phyloP scores from a whole-genome alignment of 225 moss, liverwort and hornwort genomes.

The Asterella californica region DNA sequence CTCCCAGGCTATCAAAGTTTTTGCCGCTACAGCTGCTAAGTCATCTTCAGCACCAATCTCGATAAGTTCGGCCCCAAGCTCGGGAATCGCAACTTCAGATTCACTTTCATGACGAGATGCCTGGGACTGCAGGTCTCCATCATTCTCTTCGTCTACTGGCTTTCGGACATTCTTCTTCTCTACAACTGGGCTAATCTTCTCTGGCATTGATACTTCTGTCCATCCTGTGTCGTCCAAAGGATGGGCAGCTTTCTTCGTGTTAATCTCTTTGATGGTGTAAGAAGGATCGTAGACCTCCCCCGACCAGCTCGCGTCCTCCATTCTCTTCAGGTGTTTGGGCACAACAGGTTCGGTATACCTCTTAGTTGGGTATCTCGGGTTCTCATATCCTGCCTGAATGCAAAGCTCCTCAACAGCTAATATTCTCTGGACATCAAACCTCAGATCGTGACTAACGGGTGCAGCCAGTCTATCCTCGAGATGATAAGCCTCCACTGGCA shows the following conservation, averaged over 20 bases:
- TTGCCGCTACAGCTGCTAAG: slow-evolving; percentile 56
- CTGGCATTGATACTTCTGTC: slow-evolving; percentile 1
- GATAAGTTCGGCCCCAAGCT: slow-evolving; percentile 2
- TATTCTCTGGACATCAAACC: slow-evolving; percentile 79
- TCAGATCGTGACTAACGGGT: slow-evolving; percentile 58
- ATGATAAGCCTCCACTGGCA: slow-evolving; percentile 82
- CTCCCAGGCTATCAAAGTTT: slow-evolving; percentile 76
- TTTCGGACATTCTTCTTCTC: background rate
- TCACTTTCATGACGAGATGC: background rate
- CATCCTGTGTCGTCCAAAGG: slow-evolving; percentile 19
- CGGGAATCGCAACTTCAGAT: slow-evolving; percentile 7
- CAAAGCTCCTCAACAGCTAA: slow-evolving; percentile 83
- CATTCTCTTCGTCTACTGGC: background rate
- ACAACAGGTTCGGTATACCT: slow-evolving; percentile 63
- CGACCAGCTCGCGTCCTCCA: slow-evolving; percentile 23
- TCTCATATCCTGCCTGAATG: slow-evolving; percentile 86
- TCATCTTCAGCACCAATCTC: slow-evolving; percentile 63
- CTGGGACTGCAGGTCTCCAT: background rate
- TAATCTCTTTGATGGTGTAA: slow-evolving; percentile 5
- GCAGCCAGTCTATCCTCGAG: slow-evolving; percentile 60
- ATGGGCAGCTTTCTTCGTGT: slow-evolving; percentile 10
- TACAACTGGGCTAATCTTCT: background rate
- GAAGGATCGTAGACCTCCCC: slow-evolving; percentile 9
- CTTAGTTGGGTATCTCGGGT: slow-evolving; percentile 62
- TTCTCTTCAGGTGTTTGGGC: slow-evolving; percentile 22